phyloP scores from a whole-genome alignment of 306 rosid genomes.

The Cicer yamashitae region DNA sequence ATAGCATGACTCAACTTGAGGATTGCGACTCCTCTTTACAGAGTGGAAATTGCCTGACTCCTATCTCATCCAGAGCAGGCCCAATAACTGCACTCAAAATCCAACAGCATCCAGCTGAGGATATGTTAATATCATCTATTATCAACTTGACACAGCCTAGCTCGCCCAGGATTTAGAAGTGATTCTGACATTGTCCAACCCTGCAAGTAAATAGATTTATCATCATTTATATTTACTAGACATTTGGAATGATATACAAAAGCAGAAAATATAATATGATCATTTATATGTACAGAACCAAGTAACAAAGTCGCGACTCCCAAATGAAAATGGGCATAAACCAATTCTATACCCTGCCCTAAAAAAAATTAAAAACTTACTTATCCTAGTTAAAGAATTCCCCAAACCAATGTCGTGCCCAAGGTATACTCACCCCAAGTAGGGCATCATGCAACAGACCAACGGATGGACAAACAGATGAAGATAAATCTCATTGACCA shows the following conservation, averaged over 20 bases:
- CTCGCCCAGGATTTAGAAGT: constrained; percentile 92
- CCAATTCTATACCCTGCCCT: not conserved
- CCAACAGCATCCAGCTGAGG: constrained; percentile 45
- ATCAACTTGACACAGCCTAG: constrained; percentile 66
- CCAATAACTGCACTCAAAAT: constrained; percentile 37
- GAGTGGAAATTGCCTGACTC: constrained; percentile 24
- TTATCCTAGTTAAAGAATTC: no score
- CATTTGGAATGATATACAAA: constrained; percentile 3
- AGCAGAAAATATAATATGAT: constrained; percentile 28
- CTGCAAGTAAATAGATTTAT: constrained; percentile 51
- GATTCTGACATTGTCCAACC: constrained; percentile 98
- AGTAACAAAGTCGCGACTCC: constrained; percentile 6
- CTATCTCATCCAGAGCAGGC: constrained; percentile 33
- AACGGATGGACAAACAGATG: no score
- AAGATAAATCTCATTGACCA: no score
- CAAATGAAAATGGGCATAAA: constrained; percentile 3
- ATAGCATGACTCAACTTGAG: constrained; percentile 44
- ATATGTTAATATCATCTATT: constrained; percentile 42
- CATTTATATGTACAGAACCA: not conserved
- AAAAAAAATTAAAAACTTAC: no score
- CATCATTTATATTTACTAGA: not conserved
- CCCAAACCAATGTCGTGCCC: no score
- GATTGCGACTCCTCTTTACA: constrained; percentile 33
- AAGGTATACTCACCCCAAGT: no score
- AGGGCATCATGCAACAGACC: no score